These are phyloP conservation scores for Gracilaria caudata DNA, from an alignment of 23 red algal genomes.

Conservation along the genomic window DNA sequence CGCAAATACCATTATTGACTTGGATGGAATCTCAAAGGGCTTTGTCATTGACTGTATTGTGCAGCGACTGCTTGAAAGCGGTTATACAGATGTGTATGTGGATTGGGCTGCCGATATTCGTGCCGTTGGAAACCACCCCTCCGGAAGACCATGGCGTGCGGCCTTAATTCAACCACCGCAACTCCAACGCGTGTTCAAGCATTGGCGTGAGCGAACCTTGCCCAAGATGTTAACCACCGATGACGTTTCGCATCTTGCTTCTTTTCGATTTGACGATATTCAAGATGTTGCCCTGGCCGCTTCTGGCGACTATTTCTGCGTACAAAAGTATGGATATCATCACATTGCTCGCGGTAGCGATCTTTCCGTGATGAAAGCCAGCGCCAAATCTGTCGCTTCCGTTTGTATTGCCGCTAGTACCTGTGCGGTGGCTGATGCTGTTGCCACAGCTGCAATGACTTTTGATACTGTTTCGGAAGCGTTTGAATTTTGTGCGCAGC, in stretches of 20 bases:
- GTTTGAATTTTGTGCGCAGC: neutral
- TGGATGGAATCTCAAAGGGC: conserved; percentile 69
- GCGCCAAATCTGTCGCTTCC: conserved; percentile 26
- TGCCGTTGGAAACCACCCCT: conserved; percentile 27
- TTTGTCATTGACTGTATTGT: conserved; percentile 48
- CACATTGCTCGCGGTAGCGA: conserved; percentile 26
- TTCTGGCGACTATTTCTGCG: conserved; percentile 58
- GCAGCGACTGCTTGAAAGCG: neutral
- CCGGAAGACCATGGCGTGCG: conserved; percentile 59
- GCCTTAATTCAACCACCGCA: conserved; percentile 52
- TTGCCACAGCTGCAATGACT: conserved; percentile 80
- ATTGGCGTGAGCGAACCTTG: conserved; percentile 40
- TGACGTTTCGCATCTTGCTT: conserved; percentile 18
- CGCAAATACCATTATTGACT: conserved; percentile 57
- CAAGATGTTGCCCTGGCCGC: conserved; percentile 46
- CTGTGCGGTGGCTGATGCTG: conserved; percentile 62
- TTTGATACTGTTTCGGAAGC: conserved; percentile 35
- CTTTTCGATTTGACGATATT: neutral
- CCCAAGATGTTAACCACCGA: conserved; percentile 20
- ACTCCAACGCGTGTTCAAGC: conserved; percentile 47
- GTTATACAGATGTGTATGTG: conserved; percentile 25
- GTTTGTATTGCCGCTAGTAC: conserved; percentile 52
- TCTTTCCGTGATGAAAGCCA: conserved; percentile 48
- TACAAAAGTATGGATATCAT: conserved; percentile 76
- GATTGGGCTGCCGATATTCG: conserved; percentile 83